These are phyloP conservation scores for Colletotrichum orchidophilum DNA, from an alignment of 2,329 filamentous ascomycete species.

Conservation along the genomic window DNA sequence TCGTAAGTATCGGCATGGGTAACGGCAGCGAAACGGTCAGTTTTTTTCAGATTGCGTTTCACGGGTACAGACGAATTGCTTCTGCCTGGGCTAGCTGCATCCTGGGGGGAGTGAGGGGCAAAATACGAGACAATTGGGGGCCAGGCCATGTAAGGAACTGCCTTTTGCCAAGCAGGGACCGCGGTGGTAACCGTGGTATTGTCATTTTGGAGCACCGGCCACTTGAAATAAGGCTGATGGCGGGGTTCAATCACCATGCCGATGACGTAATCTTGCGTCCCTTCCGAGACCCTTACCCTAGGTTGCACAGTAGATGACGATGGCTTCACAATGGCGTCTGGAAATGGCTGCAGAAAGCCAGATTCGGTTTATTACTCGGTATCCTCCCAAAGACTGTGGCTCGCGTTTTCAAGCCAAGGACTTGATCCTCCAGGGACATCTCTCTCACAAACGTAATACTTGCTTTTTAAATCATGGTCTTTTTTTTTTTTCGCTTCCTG, in stretches of 20 bases:
- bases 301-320: background rate
- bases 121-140: constrained; percentile 19
- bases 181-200: background rate
- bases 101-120: background rate
- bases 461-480: constrained; percentile 27
- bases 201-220: constrained; percentile 6
- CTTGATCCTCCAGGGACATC: too few relatives aligned
- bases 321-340: background rate
- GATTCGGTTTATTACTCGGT: background rate
- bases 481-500: constrained; percentile 32
- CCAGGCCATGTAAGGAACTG: background rate
- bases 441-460: background rate
- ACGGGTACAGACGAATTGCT: background rate
- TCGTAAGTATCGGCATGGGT: too few relatives aligned
- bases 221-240: constrained; percentile 18
- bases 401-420: background rate
- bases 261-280: constrained; percentile 10
- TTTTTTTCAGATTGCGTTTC: constrained; percentile 9
- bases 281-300: background rate
- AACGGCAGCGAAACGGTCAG: background rate
- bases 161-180: constrained; percentile 6
- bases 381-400: background rate
- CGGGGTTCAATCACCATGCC: background rate
- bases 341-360: background rate
- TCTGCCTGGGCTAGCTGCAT: constrained; percentile 5